Percentiles rank a stretch among this genome's conserved stretches.
Evolutionary conservation across 2,329 filamentous ascomycete species (phyloP).

Genomic region (Penicillium hesseltinei): DNA sequence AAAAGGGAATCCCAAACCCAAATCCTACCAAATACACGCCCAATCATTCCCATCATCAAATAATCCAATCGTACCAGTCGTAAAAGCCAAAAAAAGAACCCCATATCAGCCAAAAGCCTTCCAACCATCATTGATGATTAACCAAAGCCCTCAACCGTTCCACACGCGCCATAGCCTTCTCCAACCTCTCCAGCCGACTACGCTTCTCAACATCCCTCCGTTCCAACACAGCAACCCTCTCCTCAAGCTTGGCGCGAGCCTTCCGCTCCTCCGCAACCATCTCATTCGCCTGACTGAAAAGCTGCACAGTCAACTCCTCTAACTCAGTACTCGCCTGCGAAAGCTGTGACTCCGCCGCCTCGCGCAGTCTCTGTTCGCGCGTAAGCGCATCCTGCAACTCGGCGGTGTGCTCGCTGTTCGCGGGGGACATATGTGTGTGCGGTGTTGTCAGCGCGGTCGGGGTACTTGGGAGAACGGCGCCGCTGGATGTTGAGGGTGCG

Average conservation of each 20-base stretch:
- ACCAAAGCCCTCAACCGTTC: conserved; percentile 58
- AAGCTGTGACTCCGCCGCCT: conserved; percentile 57
- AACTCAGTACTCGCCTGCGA: conserved; percentile 57
- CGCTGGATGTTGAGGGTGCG: conserved; percentile 27
- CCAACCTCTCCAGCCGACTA: conserved; percentile 53
- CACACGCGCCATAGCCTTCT: conserved; percentile 56
- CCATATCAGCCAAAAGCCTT: neutral
- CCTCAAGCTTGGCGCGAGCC: conserved; percentile 53
- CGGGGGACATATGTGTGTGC: conserved; percentile 17
- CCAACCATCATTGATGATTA: conserved; percentile 24
- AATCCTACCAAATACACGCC: conserved; percentile 5
- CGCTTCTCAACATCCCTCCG: conserved; percentile 50
- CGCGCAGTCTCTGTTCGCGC: conserved; percentile 55
- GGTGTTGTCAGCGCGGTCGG: conserved; percentile 10
- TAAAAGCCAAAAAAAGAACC: neutral
- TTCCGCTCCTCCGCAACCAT: conserved; percentile 64
- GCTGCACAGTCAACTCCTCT: conserved; percentile 59
- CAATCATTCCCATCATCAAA: conserved; percentile 13
- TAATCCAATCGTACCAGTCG: conserved; percentile 10
- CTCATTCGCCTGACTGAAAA: conserved; percentile 65
- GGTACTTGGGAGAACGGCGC: conserved; percentile 20
- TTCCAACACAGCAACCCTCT: conserved; percentile 48
- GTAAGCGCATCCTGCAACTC: conserved; percentile 55
- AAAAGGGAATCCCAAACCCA: conserved; percentile 12
- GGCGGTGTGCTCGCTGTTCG: conserved; percentile 28